phyloP scores from a whole-genome alignment of 345 rosid species.

The Corchorus capsularis region DNA sequence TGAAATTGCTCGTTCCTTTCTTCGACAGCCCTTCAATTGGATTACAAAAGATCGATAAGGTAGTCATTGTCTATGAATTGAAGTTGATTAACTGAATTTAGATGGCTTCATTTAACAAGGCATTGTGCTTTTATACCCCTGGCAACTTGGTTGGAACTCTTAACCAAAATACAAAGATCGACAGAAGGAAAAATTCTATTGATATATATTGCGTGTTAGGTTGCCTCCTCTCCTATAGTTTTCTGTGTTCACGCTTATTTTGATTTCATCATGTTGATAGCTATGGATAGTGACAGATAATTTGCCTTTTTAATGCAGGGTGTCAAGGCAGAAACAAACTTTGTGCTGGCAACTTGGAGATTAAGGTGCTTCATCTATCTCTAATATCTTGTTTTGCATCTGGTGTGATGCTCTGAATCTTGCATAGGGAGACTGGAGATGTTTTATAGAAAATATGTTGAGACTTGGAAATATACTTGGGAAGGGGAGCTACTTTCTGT shows the following conservation, averaged over 20 bases:
- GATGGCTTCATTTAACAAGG: slow-evolving; percentile 2
- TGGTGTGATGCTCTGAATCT: too few species aligned
- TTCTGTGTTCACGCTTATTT: background rate
- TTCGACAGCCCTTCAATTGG: slow-evolving; percentile 71
- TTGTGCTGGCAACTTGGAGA: slow-evolving; percentile 69
- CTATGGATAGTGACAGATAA: background rate
- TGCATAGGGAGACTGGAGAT: too few species aligned
- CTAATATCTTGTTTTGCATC: background rate
- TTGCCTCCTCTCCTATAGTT: background rate
- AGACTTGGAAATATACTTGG: too few species aligned
- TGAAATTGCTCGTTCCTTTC: slow-evolving; percentile 85
- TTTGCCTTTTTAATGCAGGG: slow-evolving; percentile 33
- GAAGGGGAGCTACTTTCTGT: too few species aligned
- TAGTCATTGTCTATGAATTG: slow-evolving; percentile 25
- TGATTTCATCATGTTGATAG: background rate
- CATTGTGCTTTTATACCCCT: slow-evolving; percentile 8
- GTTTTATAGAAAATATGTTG: too few species aligned
- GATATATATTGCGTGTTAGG: background rate
- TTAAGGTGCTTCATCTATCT: slow-evolving; percentile 53
- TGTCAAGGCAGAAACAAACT: slow-evolving; percentile 27
- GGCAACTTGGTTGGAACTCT: background rate
- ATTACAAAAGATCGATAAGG: slow-evolving; percentile 68
- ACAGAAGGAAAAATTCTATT: background rate
- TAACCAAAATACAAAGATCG: background rate
- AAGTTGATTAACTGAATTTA: background rate